Base-by-base conservation (phyloP, 73 alveolate species). In the Effrenium voratum region DNA sequence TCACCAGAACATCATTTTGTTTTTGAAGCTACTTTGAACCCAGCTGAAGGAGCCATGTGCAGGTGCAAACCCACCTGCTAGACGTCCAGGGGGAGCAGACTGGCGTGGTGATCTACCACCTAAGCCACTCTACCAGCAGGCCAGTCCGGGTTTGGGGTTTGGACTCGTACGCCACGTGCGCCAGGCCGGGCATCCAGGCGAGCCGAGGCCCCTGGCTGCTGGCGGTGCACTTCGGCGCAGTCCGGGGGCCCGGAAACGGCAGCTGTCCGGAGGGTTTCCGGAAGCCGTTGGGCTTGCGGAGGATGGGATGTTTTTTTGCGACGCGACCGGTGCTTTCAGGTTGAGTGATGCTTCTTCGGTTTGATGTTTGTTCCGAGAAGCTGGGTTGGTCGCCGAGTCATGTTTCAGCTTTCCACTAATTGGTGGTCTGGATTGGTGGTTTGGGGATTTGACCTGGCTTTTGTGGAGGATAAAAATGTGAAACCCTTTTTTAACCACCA, bases 191-290 rank as follows among this genome's bases (percentile, higher is more conserved):
- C 84, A 59, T 86, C 83, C 94, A 60, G 30, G 94, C 68, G 63
- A 86, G 94, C n/a, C 94, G 94, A 3, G 94, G 94, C 15, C 84
- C 28, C 12, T 86, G 94, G 94, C 73, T 60, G 81, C 30, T 86
- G 57, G 94, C 94, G 4, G 82, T 60, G 47, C 94, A 66, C 83
- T 86, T 59, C 36, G 82, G 70, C 2, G 94, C 57, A 26, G 93
- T 40, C 38, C 26, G 91, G 46, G 28, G 50, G 32, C 47, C 83
- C 0, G 83, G 45, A 15, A 28, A 22, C 12, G n/a, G 50, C 30
- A 36, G 83, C 5, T 34, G 13, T 24, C 2, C 4, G 12, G 43
- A 30, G 41, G 77, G 73, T 60, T 60, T 60, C 15, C 38, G 73
- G 73, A 3, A 10, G 10, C 66, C 19, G 19, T 52, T 13, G 66